A percentile compares a stretch with the other conserved stretches of the same genome.
These are phyloP conservation scores for Nosema muscidifuracis DNA, from an alignment of 371 early-diverging fungal species.

Conservation along the genomic window DNA sequence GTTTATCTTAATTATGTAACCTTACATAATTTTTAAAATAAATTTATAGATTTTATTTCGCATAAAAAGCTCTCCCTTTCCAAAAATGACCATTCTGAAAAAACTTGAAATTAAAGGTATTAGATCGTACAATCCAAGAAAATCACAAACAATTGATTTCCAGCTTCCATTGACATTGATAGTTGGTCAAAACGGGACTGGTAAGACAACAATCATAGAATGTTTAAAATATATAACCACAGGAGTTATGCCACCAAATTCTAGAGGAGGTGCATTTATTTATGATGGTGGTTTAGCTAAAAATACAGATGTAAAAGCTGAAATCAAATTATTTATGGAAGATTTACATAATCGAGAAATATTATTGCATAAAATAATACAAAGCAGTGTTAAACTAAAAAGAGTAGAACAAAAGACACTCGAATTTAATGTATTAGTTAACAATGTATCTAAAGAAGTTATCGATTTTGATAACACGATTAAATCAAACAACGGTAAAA, in stretches of 20 bases:
- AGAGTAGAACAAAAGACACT: slow-evolving; percentile 71
- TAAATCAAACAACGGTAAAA: slow-evolving; percentile 75
- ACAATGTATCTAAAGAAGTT: slow-evolving; percentile 19
- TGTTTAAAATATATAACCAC: slow-evolving; percentile 90
- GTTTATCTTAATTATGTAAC: too few species aligned
- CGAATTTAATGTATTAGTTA: slow-evolving; percentile 64
- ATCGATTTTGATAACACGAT: slow-evolving; percentile 31
- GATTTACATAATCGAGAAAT: slow-evolving; percentile 70
- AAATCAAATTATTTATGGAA: slow-evolving; percentile 77
- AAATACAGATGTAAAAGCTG: slow-evolving; percentile 78
- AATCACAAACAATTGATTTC: slow-evolving; percentile 73
- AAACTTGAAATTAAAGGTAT: slow-evolving; percentile 80
- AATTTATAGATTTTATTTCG: too few species aligned
- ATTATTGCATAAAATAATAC: slow-evolving; percentile 72
- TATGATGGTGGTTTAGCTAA: slow-evolving; percentile 83
- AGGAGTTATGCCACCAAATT: slow-evolving; percentile 85
- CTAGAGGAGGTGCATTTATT: slow-evolving; percentile 77
- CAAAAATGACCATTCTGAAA: slow-evolving; percentile 40
- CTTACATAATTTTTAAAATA: too few species aligned
- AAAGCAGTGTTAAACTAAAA: slow-evolving; percentile 66
- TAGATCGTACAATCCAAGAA: slow-evolving; percentile 77
- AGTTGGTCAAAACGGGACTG: slow-evolving; percentile 91
- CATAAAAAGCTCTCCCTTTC: not conserved
- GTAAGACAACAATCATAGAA: slow-evolving; percentile 98
- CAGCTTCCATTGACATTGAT: slow-evolving; percentile 89